Percentiles rank a stretch among this genome's conserved stretches.
phyloP scores from a whole-genome alignment of 176 grass and related monocot species.

The Oryza glumipatula region DNA sequence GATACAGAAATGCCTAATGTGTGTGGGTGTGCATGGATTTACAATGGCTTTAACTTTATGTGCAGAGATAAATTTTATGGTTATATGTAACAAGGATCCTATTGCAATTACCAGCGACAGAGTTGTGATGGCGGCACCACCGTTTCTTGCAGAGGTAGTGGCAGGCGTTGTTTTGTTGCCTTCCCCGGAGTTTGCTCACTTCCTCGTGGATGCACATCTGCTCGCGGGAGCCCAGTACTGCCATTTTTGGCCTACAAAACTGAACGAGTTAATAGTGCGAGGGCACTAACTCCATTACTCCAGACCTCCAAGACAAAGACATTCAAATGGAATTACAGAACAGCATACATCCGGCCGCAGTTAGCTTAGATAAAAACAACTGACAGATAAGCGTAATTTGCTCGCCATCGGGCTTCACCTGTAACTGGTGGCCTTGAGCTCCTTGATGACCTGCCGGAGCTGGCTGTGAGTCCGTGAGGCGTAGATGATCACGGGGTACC shows the following conservation, averaged over 20 bases:
- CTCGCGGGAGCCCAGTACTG: constrained; percentile 84
- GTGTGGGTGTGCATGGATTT: not conserved
- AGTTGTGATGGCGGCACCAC: constrained; percentile 61
- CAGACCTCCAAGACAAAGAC: not conserved
- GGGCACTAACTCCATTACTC: not conserved
- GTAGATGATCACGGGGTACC: constrained; percentile 89
- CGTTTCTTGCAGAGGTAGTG: constrained; percentile 91
- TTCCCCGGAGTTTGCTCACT: constrained; percentile 66
- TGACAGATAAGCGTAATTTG: constrained; percentile 8
- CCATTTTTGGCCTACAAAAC: constrained; percentile 85
- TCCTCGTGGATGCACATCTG: constrained; percentile 95
- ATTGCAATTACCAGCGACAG: constrained; percentile 64
- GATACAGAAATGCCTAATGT: not conserved
- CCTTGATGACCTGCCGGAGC: constrained; percentile 92
- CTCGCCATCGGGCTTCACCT: constrained; percentile 46
- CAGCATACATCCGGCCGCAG: not conserved
- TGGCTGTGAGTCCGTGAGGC: constrained; percentile 94
- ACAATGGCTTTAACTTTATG: constrained; percentile 18
- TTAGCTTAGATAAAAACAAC: not conserved
- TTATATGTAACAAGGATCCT: not conserved
- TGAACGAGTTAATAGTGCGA: not conserved
- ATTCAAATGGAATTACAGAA: constrained; percentile 10
- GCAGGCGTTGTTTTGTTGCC: constrained; percentile 85
- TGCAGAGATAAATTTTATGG: constrained; percentile 4
- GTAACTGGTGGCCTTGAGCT: constrained; percentile 87